Conservation (phyloP, 2,329 filamentous ascomycete genomes). For the Talaromyces sp. region DNA sequence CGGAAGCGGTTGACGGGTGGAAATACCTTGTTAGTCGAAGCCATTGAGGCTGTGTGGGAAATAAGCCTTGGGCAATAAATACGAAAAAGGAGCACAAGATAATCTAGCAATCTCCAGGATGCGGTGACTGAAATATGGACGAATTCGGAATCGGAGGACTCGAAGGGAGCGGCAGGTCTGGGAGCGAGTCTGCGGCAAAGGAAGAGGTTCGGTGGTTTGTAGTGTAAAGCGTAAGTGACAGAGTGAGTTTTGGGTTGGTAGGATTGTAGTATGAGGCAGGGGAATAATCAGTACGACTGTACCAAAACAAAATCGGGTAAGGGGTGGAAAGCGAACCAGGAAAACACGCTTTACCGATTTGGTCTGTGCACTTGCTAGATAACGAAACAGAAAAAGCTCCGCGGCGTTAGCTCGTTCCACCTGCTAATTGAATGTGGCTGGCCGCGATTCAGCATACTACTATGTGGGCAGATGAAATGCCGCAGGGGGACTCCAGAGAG, state of each 20-base stretch:
- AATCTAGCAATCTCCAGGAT: conserved; percentile 18
- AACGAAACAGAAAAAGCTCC: conserved; percentile 13
- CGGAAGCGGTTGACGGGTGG: conserved; percentile 1
- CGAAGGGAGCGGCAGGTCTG: conserved; percentile 13
- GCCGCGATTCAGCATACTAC: not conserved
- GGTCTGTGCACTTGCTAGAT: conserved; percentile 9
- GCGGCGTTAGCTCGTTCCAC: conserved; percentile 6
- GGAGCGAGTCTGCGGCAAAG: conserved; percentile 4
- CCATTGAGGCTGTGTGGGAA: conserved; percentile 16
- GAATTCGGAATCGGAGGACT: conserved; percentile 6
- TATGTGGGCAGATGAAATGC: not conserved
- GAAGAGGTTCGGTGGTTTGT: not conserved
- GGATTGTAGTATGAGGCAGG: conserved; percentile 7
- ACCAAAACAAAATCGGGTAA: conserved; percentile 14
- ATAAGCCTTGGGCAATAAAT: conserved; percentile 11
- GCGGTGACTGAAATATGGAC: conserved; percentile 8
- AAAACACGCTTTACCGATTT: conserved; percentile 5
- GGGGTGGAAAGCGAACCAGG: conserved; percentile 5
- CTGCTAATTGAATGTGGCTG: conserved; percentile 8
- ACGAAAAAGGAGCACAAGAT: not conserved
- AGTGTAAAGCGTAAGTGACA: not conserved
- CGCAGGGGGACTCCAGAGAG: not conserved
- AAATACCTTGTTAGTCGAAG: conserved; percentile 18
- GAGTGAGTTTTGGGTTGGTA: conserved; percentile 1
- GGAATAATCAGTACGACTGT: not conserved